These are phyloP conservation scores for Sordariomycetes sp. DNA, from an alignment of 2,329 filamentous ascomycete species.

Conservation along the genomic window DNA sequence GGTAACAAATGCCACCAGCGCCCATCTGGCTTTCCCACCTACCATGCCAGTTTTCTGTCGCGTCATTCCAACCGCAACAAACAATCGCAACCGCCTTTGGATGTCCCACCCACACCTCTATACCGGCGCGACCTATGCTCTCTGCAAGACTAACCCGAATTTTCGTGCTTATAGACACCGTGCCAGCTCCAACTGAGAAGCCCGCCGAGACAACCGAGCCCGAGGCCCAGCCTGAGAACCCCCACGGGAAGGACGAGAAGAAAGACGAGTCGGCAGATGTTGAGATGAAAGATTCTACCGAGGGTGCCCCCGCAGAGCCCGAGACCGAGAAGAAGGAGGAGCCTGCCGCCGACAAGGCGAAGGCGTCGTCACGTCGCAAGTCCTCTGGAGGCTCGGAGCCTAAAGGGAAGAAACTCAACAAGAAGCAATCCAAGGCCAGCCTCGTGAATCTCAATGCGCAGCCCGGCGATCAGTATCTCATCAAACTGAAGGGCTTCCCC, in stretches of 20 bases:
- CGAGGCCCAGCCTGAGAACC: background rate
- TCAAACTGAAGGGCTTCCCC: constrained; percentile 88
- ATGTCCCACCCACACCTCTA: background rate
- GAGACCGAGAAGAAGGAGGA: constrained; percentile 2
- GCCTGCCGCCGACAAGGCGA: constrained; percentile 26
- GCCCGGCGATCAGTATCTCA: constrained; percentile 85
- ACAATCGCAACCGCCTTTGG: constrained; percentile 8
- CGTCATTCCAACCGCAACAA: constrained; percentile 1
- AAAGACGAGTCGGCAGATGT: constrained; percentile 1
- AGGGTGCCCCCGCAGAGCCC: constrained; percentile 12
- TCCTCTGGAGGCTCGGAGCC: constrained; percentile 54
- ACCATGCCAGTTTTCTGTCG: background rate
- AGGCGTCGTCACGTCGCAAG: constrained; percentile 53
- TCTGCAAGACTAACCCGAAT: background rate
- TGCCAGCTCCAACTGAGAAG: background rate
- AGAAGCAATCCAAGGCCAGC: constrained; percentile 70
- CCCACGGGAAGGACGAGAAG: constrained; percentile 6
- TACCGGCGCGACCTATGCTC: background rate
- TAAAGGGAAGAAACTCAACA: constrained; percentile 73
- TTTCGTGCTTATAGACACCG: background rate
- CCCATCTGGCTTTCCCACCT: background rate
- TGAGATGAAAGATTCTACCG: constrained; percentile 11
- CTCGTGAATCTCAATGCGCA: constrained; percentile 67
- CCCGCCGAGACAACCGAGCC: background rate
- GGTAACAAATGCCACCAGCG: background rate